Base-by-base conservation (phyloP, 345 rosid genomes). In the Brassica juncea region DNA sequence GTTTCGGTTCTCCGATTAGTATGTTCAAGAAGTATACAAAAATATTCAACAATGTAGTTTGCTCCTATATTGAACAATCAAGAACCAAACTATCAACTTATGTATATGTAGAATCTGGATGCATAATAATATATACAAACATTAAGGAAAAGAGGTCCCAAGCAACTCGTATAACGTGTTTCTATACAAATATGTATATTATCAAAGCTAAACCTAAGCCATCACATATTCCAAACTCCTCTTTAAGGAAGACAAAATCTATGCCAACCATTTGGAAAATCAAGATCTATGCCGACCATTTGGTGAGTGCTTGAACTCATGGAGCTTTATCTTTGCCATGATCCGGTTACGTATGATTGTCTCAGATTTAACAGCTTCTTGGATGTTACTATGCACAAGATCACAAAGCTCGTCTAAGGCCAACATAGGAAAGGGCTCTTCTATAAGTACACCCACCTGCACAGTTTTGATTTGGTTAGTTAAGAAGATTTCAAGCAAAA, bases 371-470 rank as follows among this genome's bases (percentile, higher is more conserved):
- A 90, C 82, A 37, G 92, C 91, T 86, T 94, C 95, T 77, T 81
- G 76, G 72, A 92, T 84, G 85, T 89, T 90, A 74, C 77, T 74
- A 58, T 70, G 82, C 34, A 82, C 91, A 52, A 77, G 85, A 57
- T 64, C 76, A 77, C 99, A 92, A n/a, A 91, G 85, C 74, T 90
- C 99, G 39, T 92, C 97, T 27, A 94, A 89, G 7, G 97, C 92
- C 75, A 92, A 80, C 97, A 94, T 85, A 8, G 97, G 86, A 85
- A 94, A 92, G 59, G 99, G 97, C 75, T 94, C 98, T 83, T 92
- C 97, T 60, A 94, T 94, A 65, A 94, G 94, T 73, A 92, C 98
- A 73, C 98, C 98, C 66, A 94, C 98, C 98, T 91, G 60, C 68
- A 73, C 12, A 84, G 75, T 77, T 59, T 59, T 79, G 15, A 60